Conservation (phyloP, 192 early-diverging fungal species). For the Coemansia reversa region DNA sequence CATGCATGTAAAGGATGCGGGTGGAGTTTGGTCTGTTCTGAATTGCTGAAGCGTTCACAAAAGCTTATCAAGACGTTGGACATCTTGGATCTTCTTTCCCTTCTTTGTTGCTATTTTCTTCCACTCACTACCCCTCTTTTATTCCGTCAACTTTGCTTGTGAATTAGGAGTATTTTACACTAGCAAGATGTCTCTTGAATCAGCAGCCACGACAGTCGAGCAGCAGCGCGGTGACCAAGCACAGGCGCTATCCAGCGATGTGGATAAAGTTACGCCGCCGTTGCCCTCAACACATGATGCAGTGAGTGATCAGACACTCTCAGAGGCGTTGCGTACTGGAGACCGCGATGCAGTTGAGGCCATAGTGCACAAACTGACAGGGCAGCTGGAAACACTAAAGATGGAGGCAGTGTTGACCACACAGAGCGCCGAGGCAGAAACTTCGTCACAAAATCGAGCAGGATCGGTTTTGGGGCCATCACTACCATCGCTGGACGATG, state of each 20-base stretch:
- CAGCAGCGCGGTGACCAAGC: not conserved
- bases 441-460: constrained; percentile 1
- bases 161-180: not conserved
- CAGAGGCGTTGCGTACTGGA: constrained; percentile 42
- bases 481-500: constrained; percentile 4
- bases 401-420: constrained; percentile 31
- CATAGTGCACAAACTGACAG: constrained; percentile 45
- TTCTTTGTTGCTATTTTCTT: not conserved
- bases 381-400: constrained; percentile 46
- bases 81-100: constrained; percentile 1
- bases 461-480: not conserved
- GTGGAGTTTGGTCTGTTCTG: not conserved
- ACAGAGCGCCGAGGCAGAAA: constrained; percentile 19
- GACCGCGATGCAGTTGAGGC: constrained; percentile 51
- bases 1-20: not conserved
- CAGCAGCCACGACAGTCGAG: not conserved
- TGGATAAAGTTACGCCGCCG: constrained; percentile 3
- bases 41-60: not conserved
- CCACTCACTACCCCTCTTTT: not conserved
- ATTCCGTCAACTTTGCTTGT: not conserved
- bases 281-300: not conserved
- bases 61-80: not conserved
- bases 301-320: constrained; percentile 33
- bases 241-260: not conserved
- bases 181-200: constrained; percentile 1